Conservation (phyloP, 1,139 yeast genomes). For the Suhomyces taliae region DNA sequence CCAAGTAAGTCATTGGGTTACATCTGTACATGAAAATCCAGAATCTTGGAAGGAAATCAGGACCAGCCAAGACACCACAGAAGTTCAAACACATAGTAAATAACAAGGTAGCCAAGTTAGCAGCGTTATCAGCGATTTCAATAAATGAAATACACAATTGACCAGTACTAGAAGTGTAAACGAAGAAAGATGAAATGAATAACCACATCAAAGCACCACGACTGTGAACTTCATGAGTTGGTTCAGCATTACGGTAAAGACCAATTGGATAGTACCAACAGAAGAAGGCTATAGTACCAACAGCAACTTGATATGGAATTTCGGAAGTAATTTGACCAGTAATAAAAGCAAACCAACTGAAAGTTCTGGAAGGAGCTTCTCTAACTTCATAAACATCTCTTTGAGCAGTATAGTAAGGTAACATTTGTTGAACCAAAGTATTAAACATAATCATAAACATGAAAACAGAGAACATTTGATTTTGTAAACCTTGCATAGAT, state of each 20-base stretch:
- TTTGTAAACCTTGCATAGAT: conserved; percentile 59
- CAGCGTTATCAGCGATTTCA: conserved; percentile 73
- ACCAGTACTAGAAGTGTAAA: conserved; percentile 65
- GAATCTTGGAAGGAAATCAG: conserved; percentile 48
- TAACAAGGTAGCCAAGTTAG: conserved; percentile 60
- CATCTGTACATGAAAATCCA: conserved; percentile 62
- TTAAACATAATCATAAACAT: conserved; percentile 52
- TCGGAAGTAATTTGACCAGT: conserved; percentile 37
- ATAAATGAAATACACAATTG: conserved; percentile 62
- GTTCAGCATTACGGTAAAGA: conserved; percentile 33
- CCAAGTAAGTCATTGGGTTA: conserved; percentile 67
- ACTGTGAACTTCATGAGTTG: conserved; percentile 27
- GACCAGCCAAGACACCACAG: conserved; percentile 79
- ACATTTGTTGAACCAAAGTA: conserved; percentile 66
- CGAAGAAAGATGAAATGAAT: conserved; percentile 51
- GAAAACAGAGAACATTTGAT: conserved; percentile 57
- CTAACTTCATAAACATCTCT: conserved; percentile 66
- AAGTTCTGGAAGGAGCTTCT: conserved; percentile 72
- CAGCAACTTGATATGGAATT: conserved; percentile 33
- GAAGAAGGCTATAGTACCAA: conserved; percentile 38
- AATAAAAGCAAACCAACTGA: conserved; percentile 49
- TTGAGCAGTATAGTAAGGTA: conserved; percentile 69
- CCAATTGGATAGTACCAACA: conserved; percentile 47
- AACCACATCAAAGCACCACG: conserved; percentile 74
- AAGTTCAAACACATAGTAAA: conserved; percentile 70